Evolutionary conservation across 1,139 yeast species (phyloP), one percentile per base, ranked within the genome.

Genomic region (Taphrina communis): DNA sequence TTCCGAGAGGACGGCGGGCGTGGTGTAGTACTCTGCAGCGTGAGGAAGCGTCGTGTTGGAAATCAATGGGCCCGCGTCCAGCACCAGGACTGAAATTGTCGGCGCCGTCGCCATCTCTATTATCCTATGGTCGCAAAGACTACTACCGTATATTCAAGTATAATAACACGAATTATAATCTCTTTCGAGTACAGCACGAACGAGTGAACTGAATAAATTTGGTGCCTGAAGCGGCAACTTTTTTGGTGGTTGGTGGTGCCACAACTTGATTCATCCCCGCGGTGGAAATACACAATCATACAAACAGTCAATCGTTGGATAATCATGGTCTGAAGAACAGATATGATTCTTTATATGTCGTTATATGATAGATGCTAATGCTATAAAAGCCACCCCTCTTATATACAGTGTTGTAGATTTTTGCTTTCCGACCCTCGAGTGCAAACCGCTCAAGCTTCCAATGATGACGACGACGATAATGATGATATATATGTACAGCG

Each of bases 1-100:
- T 80, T 95, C 99, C 44, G 85, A 82, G 75, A 84, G 85, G 25
- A 95, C 98, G 0, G 97, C 93, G 1, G 98, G 98, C 0, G 98
- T 91, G 14, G 98, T 93, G 77, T 83, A 89, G 76, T 89, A 90
- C 21, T 79, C 78, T 35, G 82, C 79, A 0, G 97, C 97, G 25
- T 60, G 50, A 19, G 60, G 60, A 6, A 65, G 21, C 11, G 69
- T 82, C 44, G 87, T 85, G 1, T 91, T 83, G 1, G 96, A 89
- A 74, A 94, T 88, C 75, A 94, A 81, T 11, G 99, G 99, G 69
- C 97, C 96, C 7, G 98, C 97, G 83, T 94, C 99, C 73, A 94
- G 82, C 17, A 94, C 88, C 70, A 94, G 80, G 1, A 87, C 35
- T 17, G 51, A 46, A 25, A 68, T 68, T 39, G 25, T 35, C n/a